Evolutionary conservation across 441 rosid genomes (phyloP).

Genomic region (Euphorbia celastroides): DNA sequence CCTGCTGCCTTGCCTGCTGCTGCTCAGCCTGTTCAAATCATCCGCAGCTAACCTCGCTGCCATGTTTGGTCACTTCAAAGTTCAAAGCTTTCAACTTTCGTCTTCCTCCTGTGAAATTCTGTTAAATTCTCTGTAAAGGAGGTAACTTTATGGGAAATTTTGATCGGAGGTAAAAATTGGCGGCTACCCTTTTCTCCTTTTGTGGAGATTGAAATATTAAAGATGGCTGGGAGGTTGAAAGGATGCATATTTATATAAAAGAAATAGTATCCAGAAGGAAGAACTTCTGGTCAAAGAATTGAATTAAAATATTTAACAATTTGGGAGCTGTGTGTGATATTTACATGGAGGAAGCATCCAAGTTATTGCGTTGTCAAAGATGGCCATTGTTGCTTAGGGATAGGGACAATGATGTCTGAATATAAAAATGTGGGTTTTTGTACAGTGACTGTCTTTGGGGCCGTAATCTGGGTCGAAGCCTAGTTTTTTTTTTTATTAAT

Average conservation of each 20-base stretch:
- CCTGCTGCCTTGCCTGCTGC: background rate
- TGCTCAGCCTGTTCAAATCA: background rate
- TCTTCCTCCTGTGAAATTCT: too few species aligned
- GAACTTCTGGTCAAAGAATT: background rate
- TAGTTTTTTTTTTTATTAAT: too few species aligned
- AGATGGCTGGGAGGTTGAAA: background rate
- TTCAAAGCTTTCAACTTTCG: too few species aligned
- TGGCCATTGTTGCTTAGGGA: too few species aligned
- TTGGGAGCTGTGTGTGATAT: too few species aligned
- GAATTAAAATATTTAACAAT: too few species aligned
- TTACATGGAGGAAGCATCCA: too few species aligned
- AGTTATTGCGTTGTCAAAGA: too few species aligned
- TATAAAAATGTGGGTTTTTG: too few species aligned
- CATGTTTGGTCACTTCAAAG: slow-evolving; percentile 6
- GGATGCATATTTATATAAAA: background rate
- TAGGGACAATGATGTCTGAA: too few species aligned
- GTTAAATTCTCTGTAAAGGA: background rate
- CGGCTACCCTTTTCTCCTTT: background rate
- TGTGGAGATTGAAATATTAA: background rate
- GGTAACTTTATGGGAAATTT: background rate
- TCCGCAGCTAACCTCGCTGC: slow-evolving; percentile 1
- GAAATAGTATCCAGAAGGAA: background rate
- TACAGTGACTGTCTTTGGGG: too few species aligned
- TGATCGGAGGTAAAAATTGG: background rate
- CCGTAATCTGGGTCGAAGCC: too few species aligned